Percentiles rank a stretch among this genome's conserved stretches.
Evolutionary conservation across 768 basidiomycete species (phyloP).

Genomic region (Podaxis sp.): DNA sequence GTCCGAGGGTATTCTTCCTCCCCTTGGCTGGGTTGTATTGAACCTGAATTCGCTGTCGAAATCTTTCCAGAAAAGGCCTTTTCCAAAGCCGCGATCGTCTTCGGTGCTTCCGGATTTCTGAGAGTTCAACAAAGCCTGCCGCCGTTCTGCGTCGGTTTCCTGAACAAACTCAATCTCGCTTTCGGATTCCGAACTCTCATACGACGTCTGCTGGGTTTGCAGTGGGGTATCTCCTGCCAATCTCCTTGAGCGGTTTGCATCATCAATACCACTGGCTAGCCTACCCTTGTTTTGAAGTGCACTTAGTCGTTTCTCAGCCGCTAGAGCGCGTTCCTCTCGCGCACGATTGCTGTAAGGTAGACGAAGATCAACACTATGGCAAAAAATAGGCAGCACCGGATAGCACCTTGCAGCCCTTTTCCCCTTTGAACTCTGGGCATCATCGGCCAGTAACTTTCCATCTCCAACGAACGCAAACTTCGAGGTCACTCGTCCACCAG

Average conservation of each 20-base stretch:
- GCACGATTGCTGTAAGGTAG: constrained; percentile 59
- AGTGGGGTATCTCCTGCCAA: constrained; percentile 7
- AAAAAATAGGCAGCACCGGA: background rate
- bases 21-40: background rate
- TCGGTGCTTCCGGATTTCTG: constrained; percentile 32
- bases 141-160: constrained; percentile 46
- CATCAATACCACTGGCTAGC: background rate
- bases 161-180: constrained; percentile 31
- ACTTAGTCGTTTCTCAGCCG: constrained; percentile 60
- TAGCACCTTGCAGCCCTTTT: constrained; percentile 65
- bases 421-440: constrained; percentile 46
- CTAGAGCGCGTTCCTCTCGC: constrained; percentile 71
- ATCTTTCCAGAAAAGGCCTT: constrained; percentile 34
- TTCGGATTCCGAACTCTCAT: constrained; percentile 25
- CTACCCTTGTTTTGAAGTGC: constrained; percentile 29
- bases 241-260: background rate
- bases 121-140: constrained; percentile 45
- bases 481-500: constrained; percentile 62
- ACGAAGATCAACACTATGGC: background rate
- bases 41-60: constrained; percentile 51
- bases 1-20: background rate
- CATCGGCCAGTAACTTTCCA: constrained; percentile 49
- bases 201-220: constrained; percentile 11
- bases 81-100: constrained; percentile 34
- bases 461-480: constrained; percentile 55